Conservation (phyloP, 148 eudicot species). For the Vaccinium vitisidaea region DNA sequence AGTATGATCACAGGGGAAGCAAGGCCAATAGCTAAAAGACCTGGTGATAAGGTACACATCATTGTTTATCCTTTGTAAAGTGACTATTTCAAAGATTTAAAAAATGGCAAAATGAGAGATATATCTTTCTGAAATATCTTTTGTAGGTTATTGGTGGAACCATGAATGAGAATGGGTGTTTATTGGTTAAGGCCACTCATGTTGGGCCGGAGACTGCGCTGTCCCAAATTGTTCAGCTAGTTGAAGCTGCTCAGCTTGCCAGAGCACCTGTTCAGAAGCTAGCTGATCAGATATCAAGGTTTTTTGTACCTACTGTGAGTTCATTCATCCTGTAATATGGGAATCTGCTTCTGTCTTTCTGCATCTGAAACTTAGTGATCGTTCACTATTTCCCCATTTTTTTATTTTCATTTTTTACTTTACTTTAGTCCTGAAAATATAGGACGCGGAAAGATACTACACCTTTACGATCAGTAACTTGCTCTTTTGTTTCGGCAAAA, state of each 20-base stretch:
- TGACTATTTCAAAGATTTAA: slow-evolving; percentile 12
- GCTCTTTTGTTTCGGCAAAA: background rate
- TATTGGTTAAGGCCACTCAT: slow-evolving; percentile 85
- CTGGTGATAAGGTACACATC: slow-evolving; percentile 74
- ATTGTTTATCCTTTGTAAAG: background rate
- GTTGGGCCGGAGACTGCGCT: slow-evolving; percentile 97
- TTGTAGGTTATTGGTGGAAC: slow-evolving; percentile 96
- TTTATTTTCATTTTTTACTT: background rate
- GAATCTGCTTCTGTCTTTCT: background rate
- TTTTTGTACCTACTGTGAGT: slow-evolving; percentile 90
- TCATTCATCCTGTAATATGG: background rate
- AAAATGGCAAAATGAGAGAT: background rate
- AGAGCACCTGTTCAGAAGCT: slow-evolving; percentile 97
- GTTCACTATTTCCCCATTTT: background rate
- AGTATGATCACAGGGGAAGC: slow-evolving; percentile 99
- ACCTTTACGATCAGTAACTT: background rate
- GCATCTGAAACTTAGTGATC: background rate
- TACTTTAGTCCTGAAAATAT: background rate
- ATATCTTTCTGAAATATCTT: background rate
- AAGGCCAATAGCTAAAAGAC: slow-evolving; percentile 75
- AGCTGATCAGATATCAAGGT: slow-evolving; percentile 88
- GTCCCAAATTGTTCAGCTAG: slow-evolving; percentile 96
- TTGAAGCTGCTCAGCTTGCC: slow-evolving; percentile 97
- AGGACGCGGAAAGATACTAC: background rate
- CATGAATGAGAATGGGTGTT: slow-evolving; percentile 87